Percentiles rank a stretch among this genome's conserved stretches.
Evolutionary conservation across 192 early-diverging fungal genomes (phyloP).

Genomic region (Podila horticola): DNA sequence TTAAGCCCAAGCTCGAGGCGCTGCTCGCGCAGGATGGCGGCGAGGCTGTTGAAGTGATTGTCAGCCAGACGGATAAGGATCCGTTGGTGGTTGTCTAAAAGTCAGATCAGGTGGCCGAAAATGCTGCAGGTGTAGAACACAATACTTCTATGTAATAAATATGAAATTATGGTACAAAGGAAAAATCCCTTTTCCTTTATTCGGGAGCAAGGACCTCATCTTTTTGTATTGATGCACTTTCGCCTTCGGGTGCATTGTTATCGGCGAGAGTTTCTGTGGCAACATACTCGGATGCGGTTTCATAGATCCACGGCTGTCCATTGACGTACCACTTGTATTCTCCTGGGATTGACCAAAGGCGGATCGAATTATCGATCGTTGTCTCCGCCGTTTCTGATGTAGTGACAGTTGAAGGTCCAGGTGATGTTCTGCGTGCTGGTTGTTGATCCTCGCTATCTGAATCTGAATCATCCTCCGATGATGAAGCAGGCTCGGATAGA

Average conservation of each 20-base stretch:
- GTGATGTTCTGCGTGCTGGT: background rate
- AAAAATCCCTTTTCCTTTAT: background rate
- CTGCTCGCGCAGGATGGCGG: slow-evolving; percentile 60
- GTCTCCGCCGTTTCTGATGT: background rate
- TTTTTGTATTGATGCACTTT: background rate
- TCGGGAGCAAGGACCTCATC: background rate
- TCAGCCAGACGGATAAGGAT: slow-evolving; percentile 81
- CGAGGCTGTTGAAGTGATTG: slow-evolving; percentile 68
- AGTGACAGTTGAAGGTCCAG: background rate
- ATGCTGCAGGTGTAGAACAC: background rate
- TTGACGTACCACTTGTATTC: slow-evolving; percentile 40
- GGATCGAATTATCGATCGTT: slow-evolving; percentile 54
- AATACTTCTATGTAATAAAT: background rate
- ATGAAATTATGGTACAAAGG: too few species aligned
- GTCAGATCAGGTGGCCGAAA: background rate
- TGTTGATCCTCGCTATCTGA: slow-evolving; percentile 4
- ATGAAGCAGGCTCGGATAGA: background rate
- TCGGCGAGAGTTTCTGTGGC: background rate
- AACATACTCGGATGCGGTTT: background rate
- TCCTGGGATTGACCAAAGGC: slow-evolving; percentile 51
- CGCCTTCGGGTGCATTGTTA: background rate
- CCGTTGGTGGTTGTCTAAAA: slow-evolving; percentile 71
- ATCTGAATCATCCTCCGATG: slow-evolving; percentile 2
- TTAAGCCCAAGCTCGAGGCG: slow-evolving; percentile 70
- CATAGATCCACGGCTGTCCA: slow-evolving; percentile 24